Conservation (phyloP, 441 rosid species). For the Hypseocharis bilobata region DNA sequence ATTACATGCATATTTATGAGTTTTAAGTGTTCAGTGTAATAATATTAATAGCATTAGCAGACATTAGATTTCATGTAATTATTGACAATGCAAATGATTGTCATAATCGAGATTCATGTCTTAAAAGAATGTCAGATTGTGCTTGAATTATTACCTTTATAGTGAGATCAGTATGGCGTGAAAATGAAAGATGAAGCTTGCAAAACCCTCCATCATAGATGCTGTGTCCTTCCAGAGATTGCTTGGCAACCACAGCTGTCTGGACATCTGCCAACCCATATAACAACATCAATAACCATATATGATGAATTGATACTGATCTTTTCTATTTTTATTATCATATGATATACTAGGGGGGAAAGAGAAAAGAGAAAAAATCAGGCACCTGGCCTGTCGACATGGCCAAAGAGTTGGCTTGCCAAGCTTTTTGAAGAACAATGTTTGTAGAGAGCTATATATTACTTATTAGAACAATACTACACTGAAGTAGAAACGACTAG, state of each 20-base stretch:
- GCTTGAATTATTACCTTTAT: constrained; percentile 52
- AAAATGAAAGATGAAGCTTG: constrained; percentile 88
- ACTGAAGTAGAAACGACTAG: neutral
- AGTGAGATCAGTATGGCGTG: constrained; percentile 91
- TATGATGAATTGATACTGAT: no score
- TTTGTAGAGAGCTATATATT: no score
- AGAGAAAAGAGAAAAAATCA: no score
- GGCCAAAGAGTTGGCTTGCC: no score
- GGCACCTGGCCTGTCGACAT: no score
- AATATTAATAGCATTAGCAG: neutral
- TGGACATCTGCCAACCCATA: constrained; percentile 69
- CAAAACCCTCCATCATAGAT: constrained; percentile 95
- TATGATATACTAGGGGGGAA: no score
- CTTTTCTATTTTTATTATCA: no score
- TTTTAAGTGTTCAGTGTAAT: no score
- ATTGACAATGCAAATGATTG: neutral
- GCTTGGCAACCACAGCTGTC: constrained; percentile 85
- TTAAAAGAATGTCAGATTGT: neutral
- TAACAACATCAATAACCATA: neutral
- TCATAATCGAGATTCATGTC: neutral
- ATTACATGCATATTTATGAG: no score
- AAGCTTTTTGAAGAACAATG: no score
- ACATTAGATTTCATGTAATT: neutral
- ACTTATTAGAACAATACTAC: neutral
- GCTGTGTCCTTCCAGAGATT: constrained; percentile 95